Percentiles rank a stretch among this genome's conserved stretches.
Conservation (phyloP, 176 grass and related monocot species). For the Oryza brachyantha region DNA sequence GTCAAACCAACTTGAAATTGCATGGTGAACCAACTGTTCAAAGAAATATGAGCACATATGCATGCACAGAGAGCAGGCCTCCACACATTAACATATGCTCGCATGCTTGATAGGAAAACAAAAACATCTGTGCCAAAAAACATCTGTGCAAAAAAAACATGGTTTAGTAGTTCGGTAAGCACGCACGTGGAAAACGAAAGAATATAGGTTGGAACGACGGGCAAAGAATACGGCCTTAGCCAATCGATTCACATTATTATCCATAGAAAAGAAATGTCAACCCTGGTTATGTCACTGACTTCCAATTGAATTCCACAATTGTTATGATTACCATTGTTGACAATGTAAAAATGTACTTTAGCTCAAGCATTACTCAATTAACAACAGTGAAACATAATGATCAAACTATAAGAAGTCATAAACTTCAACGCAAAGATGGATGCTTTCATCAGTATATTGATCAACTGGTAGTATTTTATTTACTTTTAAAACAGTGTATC, state of each 20-base stretch:
- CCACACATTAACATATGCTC: not conserved
- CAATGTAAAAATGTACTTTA: not conserved
- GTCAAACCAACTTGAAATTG: constrained; percentile 16
- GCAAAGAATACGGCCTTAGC: no score
- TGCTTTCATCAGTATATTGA: not conserved
- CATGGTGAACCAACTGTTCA: not conserved
- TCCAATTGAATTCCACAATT: not conserved
- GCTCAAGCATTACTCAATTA: not conserved
- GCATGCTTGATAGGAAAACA: not conserved
- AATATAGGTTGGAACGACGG: no score
- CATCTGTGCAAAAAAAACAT: no score
- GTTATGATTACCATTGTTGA: not conserved
- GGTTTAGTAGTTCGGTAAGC: no score
- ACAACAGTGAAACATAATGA: no score
- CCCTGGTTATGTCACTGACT: not conserved
- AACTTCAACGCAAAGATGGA: not conserved
- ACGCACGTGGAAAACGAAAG: no score
- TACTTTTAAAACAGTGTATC: not conserved
- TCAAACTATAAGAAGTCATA: not conserved
- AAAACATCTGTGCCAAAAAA: not conserved
- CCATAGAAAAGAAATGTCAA: not conserved
- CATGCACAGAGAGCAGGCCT: not conserved
- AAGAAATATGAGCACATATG: not conserved
- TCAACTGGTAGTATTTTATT: not conserved
- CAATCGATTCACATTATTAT: not conserved